These are phyloP conservation scores for Talaromyces liani DNA, from an alignment of 495 filamentous ascomycete genomes.

Conservation along the genomic window DNA sequence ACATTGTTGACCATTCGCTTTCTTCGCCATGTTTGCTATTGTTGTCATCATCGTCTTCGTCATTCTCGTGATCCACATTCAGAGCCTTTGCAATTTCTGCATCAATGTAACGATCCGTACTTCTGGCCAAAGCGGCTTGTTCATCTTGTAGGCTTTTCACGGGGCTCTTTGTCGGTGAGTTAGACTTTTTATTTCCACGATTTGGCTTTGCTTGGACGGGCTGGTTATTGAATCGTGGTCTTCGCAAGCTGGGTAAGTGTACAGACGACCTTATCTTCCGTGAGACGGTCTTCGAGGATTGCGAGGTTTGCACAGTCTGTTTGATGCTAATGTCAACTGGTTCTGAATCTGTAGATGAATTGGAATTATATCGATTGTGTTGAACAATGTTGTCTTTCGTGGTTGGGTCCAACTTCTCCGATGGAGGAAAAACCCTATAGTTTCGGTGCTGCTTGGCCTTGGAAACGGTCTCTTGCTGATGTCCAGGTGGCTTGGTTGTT, in stretches of 20 bases:
- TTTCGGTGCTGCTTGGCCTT: background rate
- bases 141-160: background rate
- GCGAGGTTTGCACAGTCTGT: background rate
- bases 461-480: background rate
- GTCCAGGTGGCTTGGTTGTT: no score
- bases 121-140: slow-evolving; percentile 6
- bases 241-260: background rate
- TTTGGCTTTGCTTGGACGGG: background rate
- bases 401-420: background rate
- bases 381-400: background rate
- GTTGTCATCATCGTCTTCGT: background rate
- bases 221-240: background rate
- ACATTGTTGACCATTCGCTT: slow-evolving; percentile 9
- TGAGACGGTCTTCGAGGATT: background rate
- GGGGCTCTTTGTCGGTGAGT: background rate
- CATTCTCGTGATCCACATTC: slow-evolving; percentile 1
- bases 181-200: background rate
- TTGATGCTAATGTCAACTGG: background rate
- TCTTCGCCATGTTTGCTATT: background rate
- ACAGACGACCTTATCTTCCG: background rate
- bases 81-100: slow-evolving; percentile 8
- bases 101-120: slow-evolving; percentile 9
- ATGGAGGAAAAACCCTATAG: background rate
- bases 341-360: background rate
- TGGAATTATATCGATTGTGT: background rate